These are phyloP conservation scores for Gnetum montanum DNA, from an alignment of 75 land plant species.

Conservation along the genomic window DNA sequence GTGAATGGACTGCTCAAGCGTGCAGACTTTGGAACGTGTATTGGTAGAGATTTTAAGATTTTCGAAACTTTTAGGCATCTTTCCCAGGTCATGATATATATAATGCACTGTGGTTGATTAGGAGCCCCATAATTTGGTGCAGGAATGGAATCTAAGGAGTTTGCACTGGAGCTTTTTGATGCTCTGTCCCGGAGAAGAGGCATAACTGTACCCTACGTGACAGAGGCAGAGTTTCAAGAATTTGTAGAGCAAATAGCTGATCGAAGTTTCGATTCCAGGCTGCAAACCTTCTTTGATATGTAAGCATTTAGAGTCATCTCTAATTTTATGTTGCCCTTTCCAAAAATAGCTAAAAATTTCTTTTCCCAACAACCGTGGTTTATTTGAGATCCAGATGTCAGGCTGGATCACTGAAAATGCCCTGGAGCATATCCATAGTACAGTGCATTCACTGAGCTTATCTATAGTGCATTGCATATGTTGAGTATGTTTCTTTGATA, in stretches of 20 bases:
- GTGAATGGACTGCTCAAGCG: constrained; percentile 37
- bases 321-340: neutral
- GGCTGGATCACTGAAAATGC: too few relatives aligned
- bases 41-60: constrained; percentile 44
- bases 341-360: neutral
- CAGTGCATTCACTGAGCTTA: too few relatives aligned
- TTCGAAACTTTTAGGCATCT: neutral
- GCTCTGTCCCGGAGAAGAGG: constrained; percentile 56
- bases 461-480: too few relatives aligned
- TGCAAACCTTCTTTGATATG: constrained; percentile 87
- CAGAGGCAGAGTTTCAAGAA: constrained; percentile 43
- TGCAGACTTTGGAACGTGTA: constrained; percentile 64
- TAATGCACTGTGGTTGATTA: too few relatives aligned
- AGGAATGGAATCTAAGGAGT: constrained; percentile 79
- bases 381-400: too few relatives aligned
- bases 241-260: constrained; percentile 67
- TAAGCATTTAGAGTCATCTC: constrained; percentile 20
- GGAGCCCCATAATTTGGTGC: constrained; percentile 17
- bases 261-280: constrained; percentile 59
- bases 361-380: neutral
- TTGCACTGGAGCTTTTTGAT: constrained; percentile 70
- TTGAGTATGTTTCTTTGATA: too few relatives aligned
- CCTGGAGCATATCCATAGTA: too few relatives aligned
- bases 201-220: constrained; percentile 20
- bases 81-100: neutral